These are phyloP conservation scores for Diaporthe australafricana DNA, from an alignment of 2,329 filamentous ascomycete species.

Conservation along the genomic window DNA sequence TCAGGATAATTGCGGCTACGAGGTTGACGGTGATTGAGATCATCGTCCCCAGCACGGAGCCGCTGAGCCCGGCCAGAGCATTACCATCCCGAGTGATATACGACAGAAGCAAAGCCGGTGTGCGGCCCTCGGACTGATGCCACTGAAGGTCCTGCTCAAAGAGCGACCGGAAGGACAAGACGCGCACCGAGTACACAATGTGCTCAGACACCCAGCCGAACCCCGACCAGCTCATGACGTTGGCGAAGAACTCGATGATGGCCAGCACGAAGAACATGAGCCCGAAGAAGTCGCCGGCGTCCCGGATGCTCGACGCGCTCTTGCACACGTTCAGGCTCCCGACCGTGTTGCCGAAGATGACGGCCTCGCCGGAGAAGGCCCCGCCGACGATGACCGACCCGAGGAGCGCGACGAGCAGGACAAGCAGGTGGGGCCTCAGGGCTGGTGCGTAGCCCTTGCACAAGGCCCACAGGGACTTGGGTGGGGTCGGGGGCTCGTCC, in stretches of 20 bases:
- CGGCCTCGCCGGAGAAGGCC: conserved; percentile 66
- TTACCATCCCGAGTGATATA: conserved; percentile 78
- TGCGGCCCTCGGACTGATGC: conserved; percentile 75
- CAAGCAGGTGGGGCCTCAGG: conserved; percentile 27
- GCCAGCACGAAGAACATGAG: conserved; percentile 72
- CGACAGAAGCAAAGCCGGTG: conserved; percentile 70
- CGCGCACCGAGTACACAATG: conserved; percentile 65
- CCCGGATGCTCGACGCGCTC: conserved; percentile 57
- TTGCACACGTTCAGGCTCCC: conserved; percentile 67
- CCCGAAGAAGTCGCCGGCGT: conserved; percentile 63
- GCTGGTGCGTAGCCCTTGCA: conserved; percentile 32
- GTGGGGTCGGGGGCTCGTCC: conserved; percentile 33
- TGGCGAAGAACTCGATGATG: conserved; percentile 69
- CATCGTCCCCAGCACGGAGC: conserved; percentile 76
- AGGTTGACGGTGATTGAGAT: conserved; percentile 78
- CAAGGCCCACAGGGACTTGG: conserved; percentile 31
- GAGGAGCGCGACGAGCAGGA: conserved; percentile 59
- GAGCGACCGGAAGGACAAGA: conserved; percentile 66
- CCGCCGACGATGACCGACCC: conserved; percentile 65
- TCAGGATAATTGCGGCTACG: conserved; percentile 73
- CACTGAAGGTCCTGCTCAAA: conserved; percentile 69
- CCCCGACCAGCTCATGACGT: conserved; percentile 65
- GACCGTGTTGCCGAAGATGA: conserved; percentile 71
- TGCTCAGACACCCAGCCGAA: conserved; percentile 70
- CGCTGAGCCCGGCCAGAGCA: conserved; percentile 75